These are phyloP conservation scores for Flammula alnicola DNA, from an alignment of 1,284 basidiomycete genomes.

Conservation along the genomic window DNA sequence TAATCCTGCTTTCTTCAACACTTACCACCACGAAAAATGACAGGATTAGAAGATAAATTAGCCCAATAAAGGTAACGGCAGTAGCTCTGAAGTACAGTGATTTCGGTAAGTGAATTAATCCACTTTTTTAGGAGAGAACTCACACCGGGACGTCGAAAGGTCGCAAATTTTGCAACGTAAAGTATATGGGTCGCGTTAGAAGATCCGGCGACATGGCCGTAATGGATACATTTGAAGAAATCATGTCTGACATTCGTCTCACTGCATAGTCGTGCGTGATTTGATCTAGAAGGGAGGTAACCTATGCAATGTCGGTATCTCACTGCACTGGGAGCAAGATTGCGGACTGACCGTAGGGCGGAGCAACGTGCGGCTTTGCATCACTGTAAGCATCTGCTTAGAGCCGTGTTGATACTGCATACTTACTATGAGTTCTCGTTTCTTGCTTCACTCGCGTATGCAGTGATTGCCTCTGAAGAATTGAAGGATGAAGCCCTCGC, in stretches of 20 bases:
- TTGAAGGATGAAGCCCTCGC: constrained; percentile 34
- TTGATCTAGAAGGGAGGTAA: constrained; percentile 39
- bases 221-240: constrained; percentile 34
- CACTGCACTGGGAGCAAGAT: not conserved
- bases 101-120: not conserved
- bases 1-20: constrained; percentile 11
- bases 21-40: constrained; percentile 40
- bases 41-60: constrained; percentile 74
- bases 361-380: constrained; percentile 34
- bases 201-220: constrained; percentile 39
- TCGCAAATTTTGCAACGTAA: constrained; percentile 31
- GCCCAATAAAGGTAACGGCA: constrained; percentile 70
- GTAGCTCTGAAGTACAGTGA: constrained; percentile 51
- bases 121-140: constrained; percentile 6
- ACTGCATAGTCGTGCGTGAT: constrained; percentile 26
- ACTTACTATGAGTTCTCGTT: constrained; percentile 54
- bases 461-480: constrained; percentile 35
- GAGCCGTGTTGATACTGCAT: not conserved
- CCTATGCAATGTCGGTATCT: constrained; percentile 9
- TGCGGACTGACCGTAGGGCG: constrained; percentile 29
- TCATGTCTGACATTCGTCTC: constrained; percentile 26
- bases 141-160: constrained; percentile 40
- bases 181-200: constrained; percentile 32
- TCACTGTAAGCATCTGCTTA: not conserved
- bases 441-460: constrained; percentile 38